Conservation (phyloP, 208 protist species). For the Trypanosoma caninum region DNA sequence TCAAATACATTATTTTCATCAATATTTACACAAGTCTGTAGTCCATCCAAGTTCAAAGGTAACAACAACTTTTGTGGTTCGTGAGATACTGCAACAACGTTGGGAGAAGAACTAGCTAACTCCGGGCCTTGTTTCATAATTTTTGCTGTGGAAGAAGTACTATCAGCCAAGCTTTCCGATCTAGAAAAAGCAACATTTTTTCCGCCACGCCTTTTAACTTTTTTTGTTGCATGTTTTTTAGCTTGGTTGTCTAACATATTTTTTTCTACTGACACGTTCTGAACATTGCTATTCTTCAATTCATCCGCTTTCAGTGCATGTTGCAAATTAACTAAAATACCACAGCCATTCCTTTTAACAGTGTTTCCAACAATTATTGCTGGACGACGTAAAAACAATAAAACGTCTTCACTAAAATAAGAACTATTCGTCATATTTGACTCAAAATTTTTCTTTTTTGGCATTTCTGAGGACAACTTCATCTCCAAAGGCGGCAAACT, state of each 20-base stretch:
- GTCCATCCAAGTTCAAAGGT: too few species aligned
- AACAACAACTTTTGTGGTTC: not conserved
- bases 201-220: too few species aligned
- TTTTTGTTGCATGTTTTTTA: too few species aligned
- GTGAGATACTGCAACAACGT: not conserved
- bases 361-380: constrained; percentile 2
- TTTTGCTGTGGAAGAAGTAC: not conserved
- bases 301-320: constrained; percentile 8
- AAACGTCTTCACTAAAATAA: not conserved
- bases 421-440: not conserved
- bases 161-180: too few species aligned
- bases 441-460: not conserved
- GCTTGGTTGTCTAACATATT: not conserved
- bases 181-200: too few species aligned
- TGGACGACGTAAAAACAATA: not conserved
- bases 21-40: too few species aligned
- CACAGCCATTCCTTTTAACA: constrained; percentile 22
- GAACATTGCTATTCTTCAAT: not conserved
- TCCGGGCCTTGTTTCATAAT: too few species aligned
- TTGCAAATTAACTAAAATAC: constrained; percentile 19
- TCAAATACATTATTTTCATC: constrained; percentile 60
- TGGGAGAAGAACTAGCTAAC: too few species aligned
- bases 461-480: too few species aligned
- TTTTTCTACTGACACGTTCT: too few species aligned
- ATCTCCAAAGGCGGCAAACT: too few species aligned